Conservation (phyloP, 108 stramenopile species). For the Pseudonitzschia multiseries region DNA sequence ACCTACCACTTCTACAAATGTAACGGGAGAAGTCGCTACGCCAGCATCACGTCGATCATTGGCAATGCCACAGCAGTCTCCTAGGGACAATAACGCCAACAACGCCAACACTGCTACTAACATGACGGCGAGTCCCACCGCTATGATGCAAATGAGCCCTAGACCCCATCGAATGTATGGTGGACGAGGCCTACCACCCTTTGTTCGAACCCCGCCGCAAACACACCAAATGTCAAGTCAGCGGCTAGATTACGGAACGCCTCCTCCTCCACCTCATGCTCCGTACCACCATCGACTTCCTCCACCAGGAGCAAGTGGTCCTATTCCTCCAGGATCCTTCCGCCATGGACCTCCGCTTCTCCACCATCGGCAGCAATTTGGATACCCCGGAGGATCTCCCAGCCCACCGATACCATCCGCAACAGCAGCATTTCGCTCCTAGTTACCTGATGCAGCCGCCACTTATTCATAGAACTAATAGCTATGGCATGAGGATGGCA, state of each 20-base stretch:
- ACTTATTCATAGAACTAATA: conserved; percentile 32
- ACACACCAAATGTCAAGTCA: not conserved
- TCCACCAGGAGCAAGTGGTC: not conserved
- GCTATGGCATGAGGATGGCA: conserved; percentile 3
- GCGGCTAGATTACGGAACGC: not conserved
- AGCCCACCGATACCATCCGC: conserved; percentile 5
- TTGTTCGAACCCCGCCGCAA: conserved; percentile 3
- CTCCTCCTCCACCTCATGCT: conserved; percentile 8
- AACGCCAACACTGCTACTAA: not conserved
- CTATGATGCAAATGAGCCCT: conserved; percentile 10
- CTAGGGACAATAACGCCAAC: not conserved
- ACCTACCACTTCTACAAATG: not conserved
- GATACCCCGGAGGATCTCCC: not conserved
- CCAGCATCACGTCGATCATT: conserved; percentile 2
- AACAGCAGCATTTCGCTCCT: conserved; percentile 14
- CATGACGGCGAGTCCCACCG: not conserved
- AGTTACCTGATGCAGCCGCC: conserved; percentile 35
- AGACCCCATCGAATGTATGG: conserved; percentile 16
- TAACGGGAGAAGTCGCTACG: not conserved
- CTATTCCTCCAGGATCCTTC: not conserved
- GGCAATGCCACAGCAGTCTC: conserved; percentile 8
- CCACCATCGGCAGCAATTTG: not conserved
- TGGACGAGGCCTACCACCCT: not conserved
- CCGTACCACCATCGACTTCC: conserved; percentile 12
- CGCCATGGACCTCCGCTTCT: conserved; percentile 1